Base-by-base conservation (phyloP, 495 filamentous ascomycete genomes). In the Penicillium crystallinum region DNA sequence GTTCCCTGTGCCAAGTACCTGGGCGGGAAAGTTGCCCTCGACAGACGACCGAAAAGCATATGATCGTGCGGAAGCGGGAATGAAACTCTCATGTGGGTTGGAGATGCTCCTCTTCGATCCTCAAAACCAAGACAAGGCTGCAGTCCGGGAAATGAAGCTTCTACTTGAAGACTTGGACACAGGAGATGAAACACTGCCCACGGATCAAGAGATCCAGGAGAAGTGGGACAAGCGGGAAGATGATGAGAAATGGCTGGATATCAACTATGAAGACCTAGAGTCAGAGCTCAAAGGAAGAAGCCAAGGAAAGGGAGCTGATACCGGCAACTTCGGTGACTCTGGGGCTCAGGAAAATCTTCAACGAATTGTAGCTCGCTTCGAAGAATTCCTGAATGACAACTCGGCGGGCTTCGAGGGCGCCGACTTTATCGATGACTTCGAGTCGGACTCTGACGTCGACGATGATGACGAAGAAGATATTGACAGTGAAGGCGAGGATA, bases 361-460 rank as follows among this genome's bases (percentile, higher is more conserved):
- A 50, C 89, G 89, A 59, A 95, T 97, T 60, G 92, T 97, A 17
- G 84, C 88, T 46, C 79, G 89, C 11, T 97, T 97, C 58, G 89
- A 96, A 63, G 78, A 87, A n/a, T 97, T 98, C 55, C 64, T 97
- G 47, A 90, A 96, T 53, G 89, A 97, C 61, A 90, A 95, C 18
- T 73, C 74, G 9, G 90, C 89, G 0, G 90, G 86, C 2, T 61
- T 83, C 15, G 90, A 92, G 10, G 92, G 90, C 6, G 90, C 84
- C 0, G 85, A 90, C 52, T 70, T 77, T 27, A 58, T 87, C 27
- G 87, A 90, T 58, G 85, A 89, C 46, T 87, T 86, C 74, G 61
- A 53, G 8, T 67, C 70, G 1, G 72, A 75, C 47, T 68, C 69
- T 1, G 86, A 88, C 37, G 58, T 76, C 19, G 81, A 87, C 34